phyloP scores from a whole-genome alignment of 176 grass and related monocot species.

The Cenchrus americanus region DNA sequence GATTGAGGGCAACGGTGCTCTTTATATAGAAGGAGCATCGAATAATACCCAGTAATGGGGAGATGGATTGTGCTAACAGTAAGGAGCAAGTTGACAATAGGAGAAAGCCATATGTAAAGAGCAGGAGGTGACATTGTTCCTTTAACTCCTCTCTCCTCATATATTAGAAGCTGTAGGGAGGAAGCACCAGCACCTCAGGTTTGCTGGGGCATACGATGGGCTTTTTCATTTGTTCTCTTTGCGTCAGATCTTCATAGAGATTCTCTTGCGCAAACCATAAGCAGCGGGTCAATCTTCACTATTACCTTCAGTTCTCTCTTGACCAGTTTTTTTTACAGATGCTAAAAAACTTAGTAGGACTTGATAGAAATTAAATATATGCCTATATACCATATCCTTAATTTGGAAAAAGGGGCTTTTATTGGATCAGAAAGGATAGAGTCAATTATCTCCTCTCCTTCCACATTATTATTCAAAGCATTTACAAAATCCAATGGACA shows the following conservation, averaged over 20 bases:
- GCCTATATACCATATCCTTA: constrained; percentile 14
- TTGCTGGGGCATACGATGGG: not conserved
- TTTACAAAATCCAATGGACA: constrained; percentile 28
- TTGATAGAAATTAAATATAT: constrained; percentile 33
- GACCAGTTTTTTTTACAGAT: constrained; percentile 15
- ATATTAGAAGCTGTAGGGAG: constrained; percentile 26
- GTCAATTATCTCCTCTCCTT: constrained; percentile 16
- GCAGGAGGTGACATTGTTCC: constrained; percentile 11
- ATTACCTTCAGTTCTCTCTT: constrained; percentile 32
- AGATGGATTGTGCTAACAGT: constrained; percentile 19
- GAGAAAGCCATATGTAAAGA: constrained; percentile 31
- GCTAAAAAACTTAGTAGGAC: constrained; percentile 9
- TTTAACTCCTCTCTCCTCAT: not conserved
- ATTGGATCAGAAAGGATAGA: constrained; percentile 27
- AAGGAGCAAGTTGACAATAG: constrained; percentile 36
- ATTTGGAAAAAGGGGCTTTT: constrained; percentile 1
- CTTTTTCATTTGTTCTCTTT: constrained; percentile 32
- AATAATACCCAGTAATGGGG: constrained; percentile 45
- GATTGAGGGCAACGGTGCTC: constrained; percentile 41
- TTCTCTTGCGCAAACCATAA: constrained; percentile 26
- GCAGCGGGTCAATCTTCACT: constrained; percentile 8
- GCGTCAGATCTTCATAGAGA: constrained; percentile 24
- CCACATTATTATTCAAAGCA: constrained; percentile 34
- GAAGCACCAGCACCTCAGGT: constrained; percentile 24
- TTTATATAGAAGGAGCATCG: constrained; percentile 60